Evolutionary conservation across 192 early-diverging fungal genomes (phyloP), one percentile per base, ranked within the genome.

Genomic region (Cetraspora pellucida): DNA sequence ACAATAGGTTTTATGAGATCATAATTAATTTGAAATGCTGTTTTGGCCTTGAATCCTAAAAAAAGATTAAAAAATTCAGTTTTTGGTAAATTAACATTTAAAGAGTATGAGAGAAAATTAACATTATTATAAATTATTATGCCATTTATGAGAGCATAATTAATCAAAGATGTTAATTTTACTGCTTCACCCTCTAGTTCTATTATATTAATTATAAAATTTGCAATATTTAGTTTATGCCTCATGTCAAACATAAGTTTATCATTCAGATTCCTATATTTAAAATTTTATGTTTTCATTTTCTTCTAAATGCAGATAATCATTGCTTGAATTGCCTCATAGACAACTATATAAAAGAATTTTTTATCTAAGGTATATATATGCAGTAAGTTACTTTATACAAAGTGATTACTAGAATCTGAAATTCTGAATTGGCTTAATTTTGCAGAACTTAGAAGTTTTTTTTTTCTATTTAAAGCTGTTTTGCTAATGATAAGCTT

Each of bases 61-160:
- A 69, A 69, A 45, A 69, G 25, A 10, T 69, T 69, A 69, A 69
- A 69, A 44, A 46, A 69, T 0, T 69, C 28, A n/a, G 25, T 69
- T 44, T 69, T 0, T 45, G 43, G 1, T n/a, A 7, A n/a, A 6
- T 2, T 17, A 49, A 37, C 43, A 5, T 69, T 69, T 69, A 16
- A 10, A 0, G 21, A 16, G 19, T n/a, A 69, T 69, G 66, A n/a
- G 0, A 69, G 45, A 16, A 69, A 69, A 69, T 69, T 49, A 10
- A 45, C 4, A 69, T 69, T n/a, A 19, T 49, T 0, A 68, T 68
- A 68, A 45, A 47, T 2, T 1, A 68, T 68, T 47, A 68, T 0
- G 4, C 44, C 66, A 14, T 14, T 23, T 14, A 9, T 37, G 31
- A 37, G 31, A 37, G 31, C 37, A 0, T 1, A 1, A 37, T 37